Evolutionary conservation across 768 basidiomycete genomes (phyloP).

Genomic region (Terana coerulea): DNA sequence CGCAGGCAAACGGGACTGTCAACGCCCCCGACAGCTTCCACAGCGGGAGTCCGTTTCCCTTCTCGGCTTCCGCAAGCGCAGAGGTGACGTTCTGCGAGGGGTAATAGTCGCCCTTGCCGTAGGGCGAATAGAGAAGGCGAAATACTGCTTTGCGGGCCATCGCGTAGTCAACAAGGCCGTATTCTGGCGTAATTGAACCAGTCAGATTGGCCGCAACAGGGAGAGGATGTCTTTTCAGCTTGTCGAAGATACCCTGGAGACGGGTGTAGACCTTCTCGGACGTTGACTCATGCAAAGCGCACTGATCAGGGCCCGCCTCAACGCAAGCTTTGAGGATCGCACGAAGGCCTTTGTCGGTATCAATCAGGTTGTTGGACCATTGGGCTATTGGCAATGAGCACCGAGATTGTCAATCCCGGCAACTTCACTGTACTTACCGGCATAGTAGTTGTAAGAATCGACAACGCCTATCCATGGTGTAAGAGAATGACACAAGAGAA

Average conservation of each 20-base stretch:
- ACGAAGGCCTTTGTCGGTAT: constrained; percentile 13
- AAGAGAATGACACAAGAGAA: not conserved
- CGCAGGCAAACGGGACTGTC: not conserved
- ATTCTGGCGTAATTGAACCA: not conserved
- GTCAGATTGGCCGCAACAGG: not conserved
- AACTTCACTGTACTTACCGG: constrained; percentile 6
- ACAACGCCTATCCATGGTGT: constrained; percentile 20
- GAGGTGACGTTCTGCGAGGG: not conserved
- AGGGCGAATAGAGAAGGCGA: constrained; percentile 2
- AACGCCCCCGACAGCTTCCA: not conserved
- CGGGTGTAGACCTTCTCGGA: constrained; percentile 16
- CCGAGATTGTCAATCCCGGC: too few species aligned
- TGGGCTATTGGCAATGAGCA: not conserved
- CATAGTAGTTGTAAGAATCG: constrained; percentile 23
- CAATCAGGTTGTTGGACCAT: constrained; percentile 11
- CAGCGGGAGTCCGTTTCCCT: constrained; percentile 4
- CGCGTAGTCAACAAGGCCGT: constrained; percentile 10
- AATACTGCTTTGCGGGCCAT: not conserved
- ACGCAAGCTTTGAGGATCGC: constrained; percentile 17
- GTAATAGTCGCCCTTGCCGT: not conserved
- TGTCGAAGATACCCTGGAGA: constrained; percentile 3
- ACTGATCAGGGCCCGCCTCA: constrained; percentile 20
- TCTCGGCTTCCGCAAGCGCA: constrained; percentile 7
- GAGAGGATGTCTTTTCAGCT: not conserved
- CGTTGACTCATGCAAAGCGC: constrained; percentile 22